Conservation (phyloP, 768 basidiomycete species). For the Boletus rubescentipes region DNA sequence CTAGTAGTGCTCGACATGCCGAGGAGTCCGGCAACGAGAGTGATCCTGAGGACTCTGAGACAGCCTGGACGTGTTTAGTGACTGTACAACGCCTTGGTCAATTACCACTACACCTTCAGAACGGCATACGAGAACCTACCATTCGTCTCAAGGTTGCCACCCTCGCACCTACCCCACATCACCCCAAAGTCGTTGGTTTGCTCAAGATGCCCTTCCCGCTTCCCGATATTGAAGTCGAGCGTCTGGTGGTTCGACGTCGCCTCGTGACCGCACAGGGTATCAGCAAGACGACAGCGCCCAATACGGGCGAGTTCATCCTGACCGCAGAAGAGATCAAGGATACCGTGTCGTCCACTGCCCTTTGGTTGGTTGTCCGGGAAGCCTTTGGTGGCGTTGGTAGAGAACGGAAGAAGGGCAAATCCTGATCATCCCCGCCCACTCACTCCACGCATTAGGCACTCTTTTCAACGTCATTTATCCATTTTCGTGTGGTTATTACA, state of each 20-base stretch:
- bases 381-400: slow-evolving; percentile 89
- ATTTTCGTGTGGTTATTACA: slow-evolving; percentile 11
- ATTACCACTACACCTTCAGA: slow-evolving; percentile 5
- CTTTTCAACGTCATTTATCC: slow-evolving; percentile 16
- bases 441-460: neutral
- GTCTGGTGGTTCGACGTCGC: slow-evolving; percentile 52
- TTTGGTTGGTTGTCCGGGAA: slow-evolving; percentile 92
- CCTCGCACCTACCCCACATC: slow-evolving; percentile 89
- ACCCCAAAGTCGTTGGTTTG: slow-evolving; percentile 91
- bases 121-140: slow-evolving; percentile 8
- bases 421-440: slow-evolving; percentile 29
- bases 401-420: slow-evolving; percentile 75
- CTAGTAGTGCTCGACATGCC: slow-evolving; percentile 15
- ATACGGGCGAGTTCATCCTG: slow-evolving; percentile 46
- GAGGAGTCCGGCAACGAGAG: slow-evolving; percentile 73
- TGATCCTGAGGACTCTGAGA: slow-evolving; percentile 95
- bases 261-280: slow-evolving; percentile 33
- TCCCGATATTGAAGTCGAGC: slow-evolving; percentile 75
- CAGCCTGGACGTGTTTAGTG: slow-evolving; percentile 91
- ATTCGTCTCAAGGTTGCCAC: slow-evolving; percentile 71
- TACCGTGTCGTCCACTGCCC: slow-evolving; percentile 78
- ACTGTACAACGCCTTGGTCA: slow-evolving; percentile 51
- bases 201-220: slow-evolving; percentile 90
- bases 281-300: slow-evolving; percentile 23
- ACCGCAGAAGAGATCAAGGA: slow-evolving; percentile 95